These are phyloP conservation scores for Lachancea quebecensis DNA, from an alignment of 805 yeast species.

Conservation along the genomic window DNA sequence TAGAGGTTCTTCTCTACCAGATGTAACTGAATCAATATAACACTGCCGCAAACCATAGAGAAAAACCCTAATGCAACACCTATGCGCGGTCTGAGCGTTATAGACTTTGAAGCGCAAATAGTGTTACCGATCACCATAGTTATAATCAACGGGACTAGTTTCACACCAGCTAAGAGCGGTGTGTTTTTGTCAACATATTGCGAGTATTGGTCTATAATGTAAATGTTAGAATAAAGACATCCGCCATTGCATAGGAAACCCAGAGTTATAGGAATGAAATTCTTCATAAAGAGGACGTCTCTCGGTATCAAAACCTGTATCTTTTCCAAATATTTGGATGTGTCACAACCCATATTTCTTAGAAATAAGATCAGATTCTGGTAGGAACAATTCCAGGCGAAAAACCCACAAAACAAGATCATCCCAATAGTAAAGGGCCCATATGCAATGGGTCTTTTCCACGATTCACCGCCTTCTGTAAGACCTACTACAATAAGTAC, in stretches of 20 bases:
- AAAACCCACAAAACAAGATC: conserved; percentile 24
- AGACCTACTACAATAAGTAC: conserved; percentile 38
- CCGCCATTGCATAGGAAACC: conserved; percentile 19
- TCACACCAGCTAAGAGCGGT: conserved; percentile 34
- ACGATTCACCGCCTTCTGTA: conserved; percentile 39
- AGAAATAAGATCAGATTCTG: conserved; percentile 11
- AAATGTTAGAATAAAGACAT: conserved; percentile 17
- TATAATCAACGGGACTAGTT: conserved; percentile 30
- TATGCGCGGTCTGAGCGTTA: conserved; percentile 20
- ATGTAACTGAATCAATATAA: conserved; percentile 22
- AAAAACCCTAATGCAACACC: conserved; percentile 13
- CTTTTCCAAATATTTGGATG: conserved; percentile 3
- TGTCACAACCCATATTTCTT: conserved; percentile 2
- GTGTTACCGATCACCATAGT: conserved; percentile 29
- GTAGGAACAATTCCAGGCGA: conserved; percentile 29
- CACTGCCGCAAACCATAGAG: conserved; percentile 13
- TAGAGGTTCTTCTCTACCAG: conserved; percentile 13
- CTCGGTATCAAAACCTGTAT: conserved; percentile 24
- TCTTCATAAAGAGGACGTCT: conserved; percentile 22
- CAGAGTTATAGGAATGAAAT: conserved; percentile 21
- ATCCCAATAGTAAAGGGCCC: conserved; percentile 38
- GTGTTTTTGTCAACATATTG: conserved; percentile 23
- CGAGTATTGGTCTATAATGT: conserved; percentile 24
- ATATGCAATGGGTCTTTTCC: conserved; percentile 37
- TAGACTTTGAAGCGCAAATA: conserved; percentile 18